Conservation (phyloP, 2,329 filamentous ascomycete genomes). For the Neofusicoccum umdonicola region DNA sequence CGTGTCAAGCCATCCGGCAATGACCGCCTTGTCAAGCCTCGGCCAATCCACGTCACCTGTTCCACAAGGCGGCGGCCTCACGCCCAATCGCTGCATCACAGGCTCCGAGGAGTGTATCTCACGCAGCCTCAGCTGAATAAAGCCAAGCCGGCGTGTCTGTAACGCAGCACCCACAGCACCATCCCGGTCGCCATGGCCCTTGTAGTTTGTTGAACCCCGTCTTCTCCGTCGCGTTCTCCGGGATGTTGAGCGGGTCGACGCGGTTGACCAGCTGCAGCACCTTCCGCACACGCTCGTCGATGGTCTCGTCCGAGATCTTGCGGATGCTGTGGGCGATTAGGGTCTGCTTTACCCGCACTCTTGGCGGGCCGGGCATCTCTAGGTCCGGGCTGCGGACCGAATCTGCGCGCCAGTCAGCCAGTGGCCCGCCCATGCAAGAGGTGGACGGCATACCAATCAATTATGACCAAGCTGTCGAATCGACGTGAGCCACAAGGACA, state of each 20-base stretch:
- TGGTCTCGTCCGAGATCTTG: conserved; percentile 56
- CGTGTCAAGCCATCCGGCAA: too few relatives aligned
- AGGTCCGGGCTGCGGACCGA: conserved; percentile 34
- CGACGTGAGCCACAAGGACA: conserved; percentile 23
- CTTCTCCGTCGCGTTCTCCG: conserved; percentile 55
- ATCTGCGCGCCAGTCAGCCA: conserved; percentile 64
- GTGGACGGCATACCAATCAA: conserved; percentile 61
- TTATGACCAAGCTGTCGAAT: conserved; percentile 65
- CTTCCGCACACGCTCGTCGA: conserved; percentile 30
- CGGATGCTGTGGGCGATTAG: conserved; percentile 19
- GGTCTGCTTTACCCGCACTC: conserved; percentile 18
- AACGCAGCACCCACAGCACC: too few relatives aligned
- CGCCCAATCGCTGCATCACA: too few relatives aligned
- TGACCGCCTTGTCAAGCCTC: too few relatives aligned
- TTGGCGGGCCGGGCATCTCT: conserved; percentile 50
- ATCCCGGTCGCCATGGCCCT: too few relatives aligned
- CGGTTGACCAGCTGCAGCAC: conserved; percentile 66
- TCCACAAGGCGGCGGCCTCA: too few relatives aligned
- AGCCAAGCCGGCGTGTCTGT: too few relatives aligned
- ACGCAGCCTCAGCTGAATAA: too few relatives aligned
- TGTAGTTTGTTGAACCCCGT: conserved; percentile 35
- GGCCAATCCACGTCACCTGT: too few relatives aligned
- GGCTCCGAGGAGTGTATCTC: too few relatives aligned
- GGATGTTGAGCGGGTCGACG: conserved; percentile 59
- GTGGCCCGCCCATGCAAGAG: conserved; percentile 56